Evolutionary conservation across 1,284 basidiomycete genomes (phyloP).

Genomic region (Coniferiporia sulphurascens): DNA sequence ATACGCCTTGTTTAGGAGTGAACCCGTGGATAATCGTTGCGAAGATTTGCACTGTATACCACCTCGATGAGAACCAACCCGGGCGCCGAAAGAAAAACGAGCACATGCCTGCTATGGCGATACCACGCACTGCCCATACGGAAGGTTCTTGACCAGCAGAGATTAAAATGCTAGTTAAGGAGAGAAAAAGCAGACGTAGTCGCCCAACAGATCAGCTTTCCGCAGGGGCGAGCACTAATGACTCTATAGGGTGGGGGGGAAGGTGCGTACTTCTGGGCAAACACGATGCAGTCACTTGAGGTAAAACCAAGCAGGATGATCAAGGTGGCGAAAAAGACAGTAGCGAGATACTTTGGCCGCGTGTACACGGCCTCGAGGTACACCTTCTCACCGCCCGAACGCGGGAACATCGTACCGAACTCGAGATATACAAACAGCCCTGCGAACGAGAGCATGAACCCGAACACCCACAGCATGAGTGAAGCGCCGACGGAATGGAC

Average conservation of each 20-base stretch:
- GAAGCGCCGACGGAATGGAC: slow-evolving; percentile 50
- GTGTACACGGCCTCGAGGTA: slow-evolving; percentile 49
- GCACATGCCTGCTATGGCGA: slow-evolving; percentile 46
- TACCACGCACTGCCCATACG: slow-evolving; percentile 50
- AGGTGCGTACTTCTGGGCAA: slow-evolving; percentile 35
- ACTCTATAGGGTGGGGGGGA: no score
- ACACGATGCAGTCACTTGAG: slow-evolving; percentile 52
- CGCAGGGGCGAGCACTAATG: neutral
- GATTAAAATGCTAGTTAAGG: slow-evolving; percentile 39
- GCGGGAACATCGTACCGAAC: slow-evolving; percentile 48
- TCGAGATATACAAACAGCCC: slow-evolving; percentile 56
- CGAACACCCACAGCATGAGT: slow-evolving; percentile 53
- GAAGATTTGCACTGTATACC: slow-evolving; percentile 37
- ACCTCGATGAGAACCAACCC: neutral
- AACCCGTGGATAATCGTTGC: slow-evolving; percentile 42
- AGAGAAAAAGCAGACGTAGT: neutral
- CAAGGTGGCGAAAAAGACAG: slow-evolving; percentile 43
- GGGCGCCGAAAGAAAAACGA: neutral
- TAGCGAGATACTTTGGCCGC: slow-evolving; percentile 42
- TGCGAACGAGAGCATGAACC: slow-evolving; percentile 45
- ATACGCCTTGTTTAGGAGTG: slow-evolving; percentile 39
- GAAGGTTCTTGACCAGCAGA: slow-evolving; percentile 36
- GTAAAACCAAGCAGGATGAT: slow-evolving; percentile 49
- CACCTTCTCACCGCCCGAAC: slow-evolving; percentile 53
- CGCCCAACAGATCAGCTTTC: neutral